phyloP scores from a whole-genome alignment of 306 rosid genomes.

The Psophocarpus tetragonolobus region DNA sequence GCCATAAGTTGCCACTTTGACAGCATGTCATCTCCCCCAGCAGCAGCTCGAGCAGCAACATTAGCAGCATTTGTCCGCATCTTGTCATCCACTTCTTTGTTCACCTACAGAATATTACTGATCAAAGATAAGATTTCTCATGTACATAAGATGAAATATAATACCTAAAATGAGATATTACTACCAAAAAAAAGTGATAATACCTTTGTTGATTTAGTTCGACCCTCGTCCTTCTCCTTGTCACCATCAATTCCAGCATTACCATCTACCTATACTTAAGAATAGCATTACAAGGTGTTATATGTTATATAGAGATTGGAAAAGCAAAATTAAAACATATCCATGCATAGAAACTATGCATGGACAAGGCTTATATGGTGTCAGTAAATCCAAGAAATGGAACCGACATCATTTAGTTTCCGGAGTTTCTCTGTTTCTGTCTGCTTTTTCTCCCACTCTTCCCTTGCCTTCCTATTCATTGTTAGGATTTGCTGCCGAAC shows the following conservation, averaged over 20 bases:
- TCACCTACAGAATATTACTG: conserved; percentile 44
- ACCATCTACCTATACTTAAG: conserved; percentile 57
- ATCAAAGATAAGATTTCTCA: conserved; percentile 20
- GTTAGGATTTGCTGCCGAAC: conserved; percentile 67
- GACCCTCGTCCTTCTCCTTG: conserved; percentile 87
- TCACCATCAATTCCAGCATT: conserved; percentile 67
- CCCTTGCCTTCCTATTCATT: conserved; percentile 75
- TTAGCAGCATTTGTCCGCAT: conserved; percentile 98
- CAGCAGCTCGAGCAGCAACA: conserved; percentile 99
- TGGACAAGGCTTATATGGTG: conserved; percentile 21
- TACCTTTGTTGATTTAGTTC: conserved; percentile 74
- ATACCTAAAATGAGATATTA: conserved; percentile 9
- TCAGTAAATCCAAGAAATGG: neutral
- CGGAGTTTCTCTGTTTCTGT: conserved; percentile 81
- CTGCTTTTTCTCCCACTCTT: conserved; percentile 90
- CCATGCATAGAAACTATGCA: conserved; percentile 4
- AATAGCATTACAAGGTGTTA: conserved; percentile 23
- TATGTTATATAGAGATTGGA: neutral
- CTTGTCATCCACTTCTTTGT: conserved; percentile 93
- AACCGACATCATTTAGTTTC: conserved; percentile 73
- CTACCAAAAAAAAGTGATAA: neutral
- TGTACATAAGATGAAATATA: neutral
- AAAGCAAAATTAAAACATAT: neutral
- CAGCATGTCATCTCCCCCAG: conserved; percentile 95
- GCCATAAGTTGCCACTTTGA: conserved; percentile 98